These are phyloP conservation scores for Mucor circinelloides DNA, from an alignment of 371 early-diverging fungal species.

Conservation along the genomic window DNA sequence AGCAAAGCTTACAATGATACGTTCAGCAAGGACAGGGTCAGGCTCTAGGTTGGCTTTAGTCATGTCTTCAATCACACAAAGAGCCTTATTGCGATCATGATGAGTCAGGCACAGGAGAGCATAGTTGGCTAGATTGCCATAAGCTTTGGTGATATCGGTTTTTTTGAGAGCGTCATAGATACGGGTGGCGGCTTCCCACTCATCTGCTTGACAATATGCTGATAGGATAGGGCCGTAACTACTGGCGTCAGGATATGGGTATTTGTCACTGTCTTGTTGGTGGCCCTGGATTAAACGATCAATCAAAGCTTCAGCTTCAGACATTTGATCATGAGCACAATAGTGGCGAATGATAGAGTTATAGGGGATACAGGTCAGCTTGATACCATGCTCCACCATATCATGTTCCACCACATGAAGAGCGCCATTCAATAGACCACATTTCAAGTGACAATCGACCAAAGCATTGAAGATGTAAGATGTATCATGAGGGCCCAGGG, in stretches of 20 bases:
- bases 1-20: conserved; percentile 31
- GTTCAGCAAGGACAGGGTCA: conserved; percentile 39
- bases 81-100: conserved; percentile 19
- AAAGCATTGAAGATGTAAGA: conserved; percentile 53
- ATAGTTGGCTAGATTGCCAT: conserved; percentile 53
- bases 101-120: conserved; percentile 41
- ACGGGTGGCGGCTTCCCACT: conserved; percentile 30
- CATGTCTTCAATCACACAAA: conserved; percentile 44
- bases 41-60: conserved; percentile 39
- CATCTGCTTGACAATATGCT: conserved; percentile 35
- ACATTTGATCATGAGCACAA: conserved; percentile 32
- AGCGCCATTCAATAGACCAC: conserved; percentile 39
- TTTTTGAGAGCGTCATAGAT: conserved; percentile 34
- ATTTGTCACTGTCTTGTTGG: conserved; percentile 2
- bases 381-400: conserved; percentile 37
- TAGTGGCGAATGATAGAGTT: conserved; percentile 51
- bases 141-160: conserved; percentile 46
- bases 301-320: conserved; percentile 36
- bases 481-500: conserved; percentile 41
- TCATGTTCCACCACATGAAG: conserved; percentile 42
- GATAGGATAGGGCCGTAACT: conserved; percentile 53
- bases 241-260: conserved; percentile 45
- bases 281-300: conserved; percentile 18
- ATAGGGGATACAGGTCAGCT: conserved; percentile 46
- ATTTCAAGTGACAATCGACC: conserved; percentile 52